Conservation (phyloP, 2,329 filamentous ascomycete genomes). For the Paraphaeosphaeria sporulosa region DNA sequence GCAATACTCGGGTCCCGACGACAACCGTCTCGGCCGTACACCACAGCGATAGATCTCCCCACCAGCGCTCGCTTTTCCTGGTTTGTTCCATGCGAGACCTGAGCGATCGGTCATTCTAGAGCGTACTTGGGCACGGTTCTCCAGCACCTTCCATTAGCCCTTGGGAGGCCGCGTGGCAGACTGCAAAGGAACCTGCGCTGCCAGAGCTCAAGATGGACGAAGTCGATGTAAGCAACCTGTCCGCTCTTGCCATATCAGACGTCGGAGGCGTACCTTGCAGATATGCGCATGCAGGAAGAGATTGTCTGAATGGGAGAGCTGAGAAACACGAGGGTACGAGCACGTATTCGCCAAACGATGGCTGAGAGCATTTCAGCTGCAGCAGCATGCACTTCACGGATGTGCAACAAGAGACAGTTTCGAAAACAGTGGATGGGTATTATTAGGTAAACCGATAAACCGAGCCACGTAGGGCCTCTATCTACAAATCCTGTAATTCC, state of each 20-base stretch:
- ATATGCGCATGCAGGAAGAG: neutral
- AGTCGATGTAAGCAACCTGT: neutral
- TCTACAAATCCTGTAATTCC: conserved; percentile 12
- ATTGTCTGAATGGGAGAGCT: neutral
- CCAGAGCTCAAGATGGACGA: neutral
- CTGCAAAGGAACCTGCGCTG: neutral
- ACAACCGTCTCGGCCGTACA: neutral
- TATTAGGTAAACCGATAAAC: conserved; percentile 9
- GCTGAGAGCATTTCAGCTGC: neutral
- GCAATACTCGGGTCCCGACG: conserved; percentile 6
- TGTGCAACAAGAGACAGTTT: neutral
- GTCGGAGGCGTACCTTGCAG: neutral
- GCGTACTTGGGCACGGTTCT: neutral
- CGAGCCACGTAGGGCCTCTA: conserved; percentile 9
- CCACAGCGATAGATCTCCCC: neutral
- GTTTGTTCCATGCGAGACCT: neutral
- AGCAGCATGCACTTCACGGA: neutral
- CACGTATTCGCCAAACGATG: neutral
- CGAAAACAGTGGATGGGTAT: conserved; percentile 6
- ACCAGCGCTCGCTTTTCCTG: neutral
- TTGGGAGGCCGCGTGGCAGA: neutral
- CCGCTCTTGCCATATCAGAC: neutral
- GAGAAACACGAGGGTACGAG: neutral
- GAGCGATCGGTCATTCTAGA: neutral
- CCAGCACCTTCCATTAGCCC: neutral